Evolutionary conservation across 2,329 filamentous ascomycete genomes (phyloP), one percentile per base, ranked within the genome.

Genomic region (Fusarium guadeloupense): DNA sequence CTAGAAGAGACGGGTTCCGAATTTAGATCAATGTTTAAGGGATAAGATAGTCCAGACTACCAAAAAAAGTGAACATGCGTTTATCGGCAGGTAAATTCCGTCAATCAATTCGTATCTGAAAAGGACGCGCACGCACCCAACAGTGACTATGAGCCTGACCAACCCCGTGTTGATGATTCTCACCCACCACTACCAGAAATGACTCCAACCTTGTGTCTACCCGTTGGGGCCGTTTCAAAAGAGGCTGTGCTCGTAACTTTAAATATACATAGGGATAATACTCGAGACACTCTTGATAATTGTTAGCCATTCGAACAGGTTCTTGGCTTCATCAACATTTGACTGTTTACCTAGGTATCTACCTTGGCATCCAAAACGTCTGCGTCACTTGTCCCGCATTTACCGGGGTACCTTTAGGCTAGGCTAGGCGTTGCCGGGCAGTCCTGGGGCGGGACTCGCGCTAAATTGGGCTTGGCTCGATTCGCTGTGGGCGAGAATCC

Each of bases 61-160:
- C 20, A 5, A 14, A 21, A 28, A 16, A 40, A 28, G 26, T 14
- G 30, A 35, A 31, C 19, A n/a, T 40, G 41, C 12, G 34, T 21
- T 46, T 26, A 26, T 26, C 48, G 48, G 48, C 48, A 44, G 23
- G n/a, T 31, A 16, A 17, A 23, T 25, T 44, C 47, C 47, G 30
- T 33, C n/a, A n/a, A 7, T 16, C n/a, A 9, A n/a, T 39, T 41
- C 43, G 50, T 48, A 34, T 53, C 50, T 41, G 48, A 25, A 53
- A 41, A 56, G 61, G 61, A 57, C 61, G 60, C 61, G 61, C 61
- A 62, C 51, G 56, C 61, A 42, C 62, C 49, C 55, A 54, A 17
- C 21, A 40, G 49, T 9, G 31, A 57, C 23, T 39, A 26, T 16
- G 26, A 30, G 26, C 31, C 51, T 56, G 16, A 38, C 54, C 42